Base-by-base conservation (phyloP, 2,329 filamentous ascomycete genomes). In the Ophiostoma novo-ulmi region DNA sequence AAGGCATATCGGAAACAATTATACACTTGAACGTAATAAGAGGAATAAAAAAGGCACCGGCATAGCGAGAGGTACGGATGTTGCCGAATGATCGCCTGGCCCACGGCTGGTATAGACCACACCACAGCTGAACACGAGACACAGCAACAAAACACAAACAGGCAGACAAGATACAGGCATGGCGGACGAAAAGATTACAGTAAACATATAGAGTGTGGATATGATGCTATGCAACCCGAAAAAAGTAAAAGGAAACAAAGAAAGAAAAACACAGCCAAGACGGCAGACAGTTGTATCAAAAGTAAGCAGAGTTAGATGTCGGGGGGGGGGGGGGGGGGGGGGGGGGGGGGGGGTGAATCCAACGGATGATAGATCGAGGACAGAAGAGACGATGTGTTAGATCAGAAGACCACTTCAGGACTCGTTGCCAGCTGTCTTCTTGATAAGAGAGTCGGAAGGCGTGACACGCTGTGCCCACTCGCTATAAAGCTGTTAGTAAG, bases 401-500 rank as follows among this genome's bases (percentile, higher is more conserved):
- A 63, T 1, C 26, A 20, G 26, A 14, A 35, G 14, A 35, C 58
- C 26, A 5, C 8, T 58, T 58, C 58, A 35, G 26, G 22, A 17
- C 58, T 63, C 13, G 26, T 52, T 70, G 1, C 73, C 67, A 1
- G 11, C 41, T 5, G 64, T 64, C 26, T 73, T 74, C 36, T 22
- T 36, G 26, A 75, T 75, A 39, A 75, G 38, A 1, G 70, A 69
- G 67, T 75, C 74, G 4, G 73, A 73, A 3, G 74, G 72, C 3
- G 70, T 67, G 13, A 73, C 74, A 13, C 73, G 70, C 52, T 75
- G 74, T n/a, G 74, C 73, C 74, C 74, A 75, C 70, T 75, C 74
- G 1, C 74, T 75, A 31, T 1, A 64, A 65, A 8, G 5, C 2
- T 20, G 36, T 70, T 55, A 69, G 67, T n/a, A 22, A 3, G 17